phyloP scores from a whole-genome alignment of 2,329 filamentous ascomycete genomes.

The Tolypocladium sp. region DNA sequence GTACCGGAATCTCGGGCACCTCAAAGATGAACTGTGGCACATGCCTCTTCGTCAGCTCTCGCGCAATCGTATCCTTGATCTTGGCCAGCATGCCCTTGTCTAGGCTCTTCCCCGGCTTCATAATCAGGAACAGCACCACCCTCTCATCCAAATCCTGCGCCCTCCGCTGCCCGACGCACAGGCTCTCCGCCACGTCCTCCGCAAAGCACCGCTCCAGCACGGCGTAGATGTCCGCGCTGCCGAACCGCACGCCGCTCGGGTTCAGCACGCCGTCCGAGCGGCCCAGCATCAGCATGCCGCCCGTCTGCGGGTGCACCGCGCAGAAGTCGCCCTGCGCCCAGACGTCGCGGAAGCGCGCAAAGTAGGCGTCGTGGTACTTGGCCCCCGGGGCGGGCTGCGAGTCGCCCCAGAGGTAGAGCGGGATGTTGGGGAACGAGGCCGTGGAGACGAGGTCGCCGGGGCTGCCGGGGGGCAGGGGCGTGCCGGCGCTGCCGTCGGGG shows the following conservation, averaged over 20 bases:
- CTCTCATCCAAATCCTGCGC: conserved; percentile 44
- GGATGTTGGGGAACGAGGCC: conserved; percentile 65
- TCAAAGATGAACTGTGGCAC: conserved; percentile 73
- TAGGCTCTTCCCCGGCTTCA: conserved; percentile 48
- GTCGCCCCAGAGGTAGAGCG: conserved; percentile 57
- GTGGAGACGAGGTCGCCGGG: conserved; percentile 69
- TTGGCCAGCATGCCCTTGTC: conserved; percentile 42
- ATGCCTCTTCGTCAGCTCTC: conserved; percentile 61
- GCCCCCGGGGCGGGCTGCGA: conserved; percentile 34
- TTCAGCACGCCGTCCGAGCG: conserved; percentile 74
- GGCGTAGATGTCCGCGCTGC: conserved; percentile 70
- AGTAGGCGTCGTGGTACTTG: conserved; percentile 53
- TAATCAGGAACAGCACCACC: conserved; percentile 46
- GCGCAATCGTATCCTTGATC: conserved; percentile 56
- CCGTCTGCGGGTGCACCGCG: conserved; percentile 57
- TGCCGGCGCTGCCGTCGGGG: conserved; percentile 31
- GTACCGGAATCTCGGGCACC: conserved; percentile 65
- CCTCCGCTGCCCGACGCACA: conserved; percentile 71
- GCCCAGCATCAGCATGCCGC: conserved; percentile 57
- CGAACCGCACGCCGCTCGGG: conserved; percentile 70
- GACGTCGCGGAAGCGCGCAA: conserved; percentile 53
- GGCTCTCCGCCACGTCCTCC: conserved; percentile 55
- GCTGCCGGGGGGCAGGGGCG: conserved; percentile 44
- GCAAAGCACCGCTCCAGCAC: conserved; percentile 61
- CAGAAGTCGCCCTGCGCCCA: conserved; percentile 84